These are phyloP conservation scores for Stephanodiscus triporus DNA, from an alignment of 108 stramenopile genomes.

Conservation along the genomic window DNA sequence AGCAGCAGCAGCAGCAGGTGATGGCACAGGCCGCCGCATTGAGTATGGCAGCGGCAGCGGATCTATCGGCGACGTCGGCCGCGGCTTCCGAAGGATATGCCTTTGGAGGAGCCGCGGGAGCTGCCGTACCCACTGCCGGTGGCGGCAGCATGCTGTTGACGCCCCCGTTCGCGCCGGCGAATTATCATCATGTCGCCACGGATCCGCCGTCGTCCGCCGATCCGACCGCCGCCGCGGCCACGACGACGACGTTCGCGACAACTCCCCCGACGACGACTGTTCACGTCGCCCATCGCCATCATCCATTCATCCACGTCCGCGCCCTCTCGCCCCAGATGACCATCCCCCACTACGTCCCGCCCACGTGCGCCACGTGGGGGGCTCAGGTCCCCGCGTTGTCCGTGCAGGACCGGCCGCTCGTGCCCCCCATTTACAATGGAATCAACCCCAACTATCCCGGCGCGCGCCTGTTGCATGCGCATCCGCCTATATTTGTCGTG, in stretches of 20 bases:
- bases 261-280: background rate
- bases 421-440: conserved; percentile 84
- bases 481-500: conserved; percentile 81
- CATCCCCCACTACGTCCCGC: conserved; percentile 38
- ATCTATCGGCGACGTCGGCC: background rate
- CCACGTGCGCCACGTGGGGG: conserved; percentile 42
- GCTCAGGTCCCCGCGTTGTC: conserved; percentile 38
- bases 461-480: conserved; percentile 54
- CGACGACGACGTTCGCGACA: background rate
- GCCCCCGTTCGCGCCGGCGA: background rate
- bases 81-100: too few species aligned
- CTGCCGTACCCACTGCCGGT: too few species aligned
- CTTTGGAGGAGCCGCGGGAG: too few species aligned
- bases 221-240: background rate
- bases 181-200: background rate
- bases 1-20: background rate
- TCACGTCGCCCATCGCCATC: background rate
- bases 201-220: background rate
- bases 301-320: background rate
- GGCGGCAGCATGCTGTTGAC: background rate
- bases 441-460: conserved; percentile 87
- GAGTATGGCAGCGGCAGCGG: background rate
- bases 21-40: too few species aligned
- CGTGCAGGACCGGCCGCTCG: conserved; percentile 73
- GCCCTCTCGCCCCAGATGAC: background rate